Conservation (phyloP, 1,284 basidiomycete genomes). For the Peniophora sp. region DNA sequence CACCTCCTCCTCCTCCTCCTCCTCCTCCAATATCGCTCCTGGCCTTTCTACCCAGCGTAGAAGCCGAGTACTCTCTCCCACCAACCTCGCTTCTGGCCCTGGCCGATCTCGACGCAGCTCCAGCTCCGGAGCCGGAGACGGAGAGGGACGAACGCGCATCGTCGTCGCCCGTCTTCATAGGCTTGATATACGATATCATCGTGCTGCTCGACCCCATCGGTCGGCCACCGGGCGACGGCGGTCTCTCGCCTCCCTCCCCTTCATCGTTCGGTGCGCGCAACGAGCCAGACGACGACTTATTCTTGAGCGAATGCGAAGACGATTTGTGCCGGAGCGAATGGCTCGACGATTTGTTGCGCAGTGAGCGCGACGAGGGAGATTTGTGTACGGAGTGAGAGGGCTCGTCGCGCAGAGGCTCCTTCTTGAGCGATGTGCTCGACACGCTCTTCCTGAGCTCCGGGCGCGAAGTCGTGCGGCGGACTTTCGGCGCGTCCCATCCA, state of each 20-base stretch:
- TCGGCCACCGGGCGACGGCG: conserved; percentile 15
- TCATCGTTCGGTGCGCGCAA: conserved; percentile 4
- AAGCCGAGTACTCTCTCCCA: too few relatives aligned
- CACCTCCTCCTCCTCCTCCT: too few relatives aligned
- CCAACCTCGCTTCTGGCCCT: conserved; percentile 10
- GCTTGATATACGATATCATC: conserved; percentile 44
- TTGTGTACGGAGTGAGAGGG: too few relatives aligned
- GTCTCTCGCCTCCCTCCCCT: conserved; percentile 5
- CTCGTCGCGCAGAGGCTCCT: conserved; percentile 1
- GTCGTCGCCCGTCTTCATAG: conserved; percentile 40
- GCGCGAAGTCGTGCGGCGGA: too few relatives aligned
- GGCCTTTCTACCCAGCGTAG: conserved; percentile 9
- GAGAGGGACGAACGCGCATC: conserved; percentile 15
- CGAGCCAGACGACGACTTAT: background rate
- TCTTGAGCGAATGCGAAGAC: background rate
- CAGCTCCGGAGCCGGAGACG: conserved; percentile 32
- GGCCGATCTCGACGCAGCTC: conserved; percentile 39
- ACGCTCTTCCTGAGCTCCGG: background rate
- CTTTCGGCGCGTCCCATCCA: too few relatives aligned
- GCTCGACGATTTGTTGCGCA: conserved; percentile 19
- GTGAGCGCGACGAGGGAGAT: too few relatives aligned
- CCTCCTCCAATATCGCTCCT: conserved; percentile 16
- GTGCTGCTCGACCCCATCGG: conserved; percentile 41
- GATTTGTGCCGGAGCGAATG: conserved; percentile 14
- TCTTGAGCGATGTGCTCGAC: background rate